Base-by-base conservation (phyloP, 139 green algal species). In the Chlorella sp. region DNA sequence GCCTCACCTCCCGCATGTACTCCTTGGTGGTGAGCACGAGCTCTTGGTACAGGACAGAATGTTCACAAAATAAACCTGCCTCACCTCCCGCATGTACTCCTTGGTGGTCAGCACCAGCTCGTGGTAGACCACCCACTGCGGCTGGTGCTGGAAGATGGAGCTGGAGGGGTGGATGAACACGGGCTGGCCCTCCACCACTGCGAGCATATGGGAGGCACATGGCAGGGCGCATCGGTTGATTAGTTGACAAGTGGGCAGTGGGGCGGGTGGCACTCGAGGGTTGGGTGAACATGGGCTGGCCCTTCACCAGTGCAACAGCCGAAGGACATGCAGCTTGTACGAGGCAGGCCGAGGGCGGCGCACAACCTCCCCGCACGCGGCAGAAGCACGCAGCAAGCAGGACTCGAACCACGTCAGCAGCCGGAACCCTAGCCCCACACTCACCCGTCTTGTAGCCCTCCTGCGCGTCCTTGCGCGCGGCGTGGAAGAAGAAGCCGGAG, bases 91-190 rank as follows among this genome's bases (percentile, higher is more conserved):
- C 97, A 99, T 99, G 94, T 99, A 99, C 92, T 99, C 97, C 91
- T 99, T 99, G 82, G 93, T 98, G 60, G 97, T 99, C 41, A 98
- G 91, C 73, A 99, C 94, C 36, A 99, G 94, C 92, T 98, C 95
- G 85, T 96, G 92, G 90, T 97, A 98, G 26, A 98, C 84, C 34
- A 98, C 91, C 92, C 93, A 98, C 85, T 97, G 96, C 20, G 97
- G 97, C 92, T 98, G 95, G 54, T 94, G 90, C 88, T 98, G 94
- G 92, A 98, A 98, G 16, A 99, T 84, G 16, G 91, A 89, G 24
- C 89, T 96, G 75, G 89, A 95, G 40, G 97, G 97, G 90, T 99
- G 97, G 85, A 99, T 99, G 91, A 95, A 96, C 60, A 99, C 97
- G 0, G 96, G 93, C 89, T 98, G 96, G 81, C 98, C 92, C 92